These are phyloP conservation scores for Colletotrichum paranaense DNA, from an alignment of 2,329 filamentous ascomycete genomes.

Conservation along the genomic window DNA sequence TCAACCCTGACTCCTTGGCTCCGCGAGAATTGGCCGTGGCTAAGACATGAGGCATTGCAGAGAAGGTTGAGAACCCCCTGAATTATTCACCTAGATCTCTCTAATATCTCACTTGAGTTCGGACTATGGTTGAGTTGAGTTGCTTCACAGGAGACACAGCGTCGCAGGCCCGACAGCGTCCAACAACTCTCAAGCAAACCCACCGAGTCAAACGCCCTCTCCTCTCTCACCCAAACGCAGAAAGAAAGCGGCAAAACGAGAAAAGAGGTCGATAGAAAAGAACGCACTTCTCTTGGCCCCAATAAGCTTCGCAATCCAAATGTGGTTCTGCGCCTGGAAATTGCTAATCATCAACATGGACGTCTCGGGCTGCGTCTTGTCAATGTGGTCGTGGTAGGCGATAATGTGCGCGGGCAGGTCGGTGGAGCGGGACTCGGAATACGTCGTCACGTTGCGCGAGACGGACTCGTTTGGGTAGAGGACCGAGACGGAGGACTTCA, in stretches of 20 bases:
- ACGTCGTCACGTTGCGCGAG: slow-evolving; percentile 53
- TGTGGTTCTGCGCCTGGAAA: slow-evolving; percentile 53
- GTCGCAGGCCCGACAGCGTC: too few species aligned
- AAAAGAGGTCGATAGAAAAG: background rate
- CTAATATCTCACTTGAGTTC: background rate
- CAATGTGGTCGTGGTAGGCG: slow-evolving; percentile 52
- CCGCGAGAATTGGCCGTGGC: background rate
- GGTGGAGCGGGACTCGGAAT: slow-evolving; percentile 55
- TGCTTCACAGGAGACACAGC: background rate
- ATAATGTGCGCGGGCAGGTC: slow-evolving; percentile 54
- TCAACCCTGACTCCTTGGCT: background rate
- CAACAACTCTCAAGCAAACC: background rate
- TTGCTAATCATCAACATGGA: slow-evolving; percentile 54
- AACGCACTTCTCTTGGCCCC: slow-evolving; percentile 53
- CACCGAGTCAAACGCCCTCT: background rate
- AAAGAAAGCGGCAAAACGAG: background rate
- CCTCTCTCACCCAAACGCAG: too few species aligned
- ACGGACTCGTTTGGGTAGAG: slow-evolving; percentile 57
- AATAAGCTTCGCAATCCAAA: slow-evolving; percentile 53
- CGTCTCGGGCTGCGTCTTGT: slow-evolving; percentile 36
- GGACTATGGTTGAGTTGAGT: background rate
- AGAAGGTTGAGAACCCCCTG: background rate
- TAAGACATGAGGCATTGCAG: background rate
- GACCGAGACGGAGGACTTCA: slow-evolving; percentile 52
- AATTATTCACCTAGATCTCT: background rate